These are phyloP conservation scores for Cordyceps fumosorosea DNA, from an alignment of 2,329 filamentous ascomycete species.

Conservation along the genomic window DNA sequence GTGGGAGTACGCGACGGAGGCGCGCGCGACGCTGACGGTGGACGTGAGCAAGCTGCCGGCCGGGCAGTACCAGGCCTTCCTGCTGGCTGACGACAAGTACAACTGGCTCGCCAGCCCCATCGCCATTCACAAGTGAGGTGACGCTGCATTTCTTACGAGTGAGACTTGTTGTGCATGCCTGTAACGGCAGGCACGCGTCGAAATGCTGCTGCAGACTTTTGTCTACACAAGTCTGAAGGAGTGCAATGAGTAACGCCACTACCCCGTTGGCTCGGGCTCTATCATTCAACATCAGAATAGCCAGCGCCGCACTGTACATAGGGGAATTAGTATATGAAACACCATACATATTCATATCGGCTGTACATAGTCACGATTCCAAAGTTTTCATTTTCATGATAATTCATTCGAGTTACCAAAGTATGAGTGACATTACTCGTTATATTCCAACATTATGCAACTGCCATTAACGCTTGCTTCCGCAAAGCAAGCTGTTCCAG, in stretches of 20 bases:
- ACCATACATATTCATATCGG: not conserved
- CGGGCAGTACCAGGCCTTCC: slow-evolving; percentile 9
- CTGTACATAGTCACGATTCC: too few species aligned
- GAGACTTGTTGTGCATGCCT: not conserved
- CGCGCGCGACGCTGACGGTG: not conserved
- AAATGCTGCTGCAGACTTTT: not conserved
- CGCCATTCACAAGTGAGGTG: not conserved
- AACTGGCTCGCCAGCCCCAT: slow-evolving; percentile 5
- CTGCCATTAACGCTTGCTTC: not conserved
- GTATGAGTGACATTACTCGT: not conserved
- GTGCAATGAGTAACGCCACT: not conserved
- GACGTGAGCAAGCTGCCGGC: not conserved
- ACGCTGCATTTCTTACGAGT: not conserved
- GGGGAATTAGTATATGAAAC: not conserved
- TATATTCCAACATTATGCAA: not conserved
- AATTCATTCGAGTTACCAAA: slow-evolving; percentile 40
- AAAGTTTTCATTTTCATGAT: not conserved
- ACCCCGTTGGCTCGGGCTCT: not conserved
- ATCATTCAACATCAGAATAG: slow-evolving; percentile 6
- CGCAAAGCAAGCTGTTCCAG: not conserved
- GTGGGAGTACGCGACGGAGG: not conserved
- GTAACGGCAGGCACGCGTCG: not conserved
- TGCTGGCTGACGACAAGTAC: slow-evolving; percentile 4
- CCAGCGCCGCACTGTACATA: not conserved
- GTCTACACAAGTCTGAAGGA: not conserved